phyloP scores from a whole-genome alignment of 2,329 filamentous ascomycete species.

The Neocatenulostroma microsporum region DNA sequence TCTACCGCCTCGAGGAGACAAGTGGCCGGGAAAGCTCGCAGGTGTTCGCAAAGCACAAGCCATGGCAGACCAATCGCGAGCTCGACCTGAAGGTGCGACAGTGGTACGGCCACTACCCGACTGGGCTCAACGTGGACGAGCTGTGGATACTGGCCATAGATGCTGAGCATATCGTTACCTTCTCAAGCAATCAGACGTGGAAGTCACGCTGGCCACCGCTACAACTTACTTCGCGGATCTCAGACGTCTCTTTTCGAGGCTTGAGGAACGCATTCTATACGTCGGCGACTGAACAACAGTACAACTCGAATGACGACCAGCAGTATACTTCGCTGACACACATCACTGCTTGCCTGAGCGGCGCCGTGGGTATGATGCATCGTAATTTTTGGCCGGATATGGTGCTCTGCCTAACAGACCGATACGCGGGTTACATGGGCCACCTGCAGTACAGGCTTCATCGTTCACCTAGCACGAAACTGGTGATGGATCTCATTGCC shows the following conservation, averaged over 20 bases:
- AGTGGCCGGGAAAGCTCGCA: constrained; percentile 33
- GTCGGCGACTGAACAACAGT: constrained; percentile 27
- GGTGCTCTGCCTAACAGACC: constrained; percentile 33
- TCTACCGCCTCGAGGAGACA: constrained; percentile 38
- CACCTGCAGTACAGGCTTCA: constrained; percentile 38
- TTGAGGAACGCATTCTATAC: constrained; percentile 34
- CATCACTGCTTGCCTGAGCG: constrained; percentile 32
- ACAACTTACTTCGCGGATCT: constrained; percentile 34
- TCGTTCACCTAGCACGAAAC: constrained; percentile 35
- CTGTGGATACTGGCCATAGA: constrained; percentile 37
- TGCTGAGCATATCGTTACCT: constrained; percentile 35
- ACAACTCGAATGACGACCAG: too few species aligned
- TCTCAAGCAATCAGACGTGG: constrained; percentile 38
- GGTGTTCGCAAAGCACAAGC: constrained; percentile 37
- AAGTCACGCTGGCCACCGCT: constrained; percentile 37
- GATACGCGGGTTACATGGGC: constrained; percentile 36
- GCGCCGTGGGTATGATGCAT: constrained; percentile 37
- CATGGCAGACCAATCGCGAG: constrained; percentile 35
- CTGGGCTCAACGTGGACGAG: constrained; percentile 36
- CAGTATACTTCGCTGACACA: constrained; percentile 33
- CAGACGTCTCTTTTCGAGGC: constrained; percentile 35
- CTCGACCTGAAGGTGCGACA: constrained; percentile 37
- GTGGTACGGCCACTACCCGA: constrained; percentile 38
- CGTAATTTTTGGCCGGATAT: constrained; percentile 38
- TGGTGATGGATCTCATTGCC: constrained; percentile 39